These are phyloP conservation scores for Naegleria lovaniensis DNA, from an alignment of 208 protist species.

Conservation along the genomic window DNA sequence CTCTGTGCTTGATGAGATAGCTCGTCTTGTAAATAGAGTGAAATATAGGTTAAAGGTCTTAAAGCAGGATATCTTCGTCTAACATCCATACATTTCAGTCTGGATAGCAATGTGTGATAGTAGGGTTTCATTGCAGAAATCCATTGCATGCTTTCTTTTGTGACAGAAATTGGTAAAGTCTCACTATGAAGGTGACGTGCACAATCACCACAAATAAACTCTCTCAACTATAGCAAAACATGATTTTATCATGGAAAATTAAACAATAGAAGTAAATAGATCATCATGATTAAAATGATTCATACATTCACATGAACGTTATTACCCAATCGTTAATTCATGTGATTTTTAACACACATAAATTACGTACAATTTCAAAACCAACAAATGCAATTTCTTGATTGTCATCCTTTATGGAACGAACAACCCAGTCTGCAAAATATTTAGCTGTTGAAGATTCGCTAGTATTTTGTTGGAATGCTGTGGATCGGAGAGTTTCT, in stretches of 20 bases:
- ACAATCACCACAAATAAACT: constrained; percentile 27
- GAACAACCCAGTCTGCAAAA: not conserved
- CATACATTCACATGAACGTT: too few relatives aligned
- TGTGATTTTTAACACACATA: too few relatives aligned
- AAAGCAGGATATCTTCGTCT: constrained; percentile 4
- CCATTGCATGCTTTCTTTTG: not conserved
- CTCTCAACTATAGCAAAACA: not conserved
- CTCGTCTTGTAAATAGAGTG: not conserved
- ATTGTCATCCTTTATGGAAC: not conserved
- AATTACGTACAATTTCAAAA: constrained; percentile 7
- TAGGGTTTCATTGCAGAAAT: not conserved
- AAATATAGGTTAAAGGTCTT: constrained; percentile 12
- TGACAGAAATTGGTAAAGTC: not conserved
- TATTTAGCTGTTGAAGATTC: not conserved
- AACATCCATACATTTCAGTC: constrained; percentile 7
- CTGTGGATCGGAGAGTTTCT: not conserved
- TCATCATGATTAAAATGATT: too few relatives aligned
- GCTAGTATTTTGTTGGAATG: not conserved
- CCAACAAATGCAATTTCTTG: constrained; percentile 11
- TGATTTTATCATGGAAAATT: too few relatives aligned
- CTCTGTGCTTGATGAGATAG: not conserved
- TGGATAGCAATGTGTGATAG: not conserved
- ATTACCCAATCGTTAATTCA: too few relatives aligned
- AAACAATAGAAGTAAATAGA: too few relatives aligned
- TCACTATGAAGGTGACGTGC: not conserved